phyloP scores from a whole-genome alignment of 2,329 filamentous ascomycete species.

The Xylariaceae sp. region DNA sequence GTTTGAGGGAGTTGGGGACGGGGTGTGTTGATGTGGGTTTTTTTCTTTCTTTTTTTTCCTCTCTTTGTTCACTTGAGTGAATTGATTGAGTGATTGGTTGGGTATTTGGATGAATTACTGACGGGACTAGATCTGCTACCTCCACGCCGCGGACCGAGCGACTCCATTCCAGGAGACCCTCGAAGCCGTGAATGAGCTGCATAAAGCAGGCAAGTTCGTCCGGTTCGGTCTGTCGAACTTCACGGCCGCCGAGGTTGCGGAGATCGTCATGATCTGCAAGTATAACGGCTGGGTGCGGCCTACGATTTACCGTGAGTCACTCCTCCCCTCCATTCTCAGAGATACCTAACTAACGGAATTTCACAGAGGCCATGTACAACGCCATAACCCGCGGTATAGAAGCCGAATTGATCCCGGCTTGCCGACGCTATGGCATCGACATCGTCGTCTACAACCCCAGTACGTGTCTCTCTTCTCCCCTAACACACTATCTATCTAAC shows the following conservation, averaged over 20 bases:
- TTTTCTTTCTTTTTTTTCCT: background rate
- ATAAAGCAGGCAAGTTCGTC: slow-evolving; percentile 82
- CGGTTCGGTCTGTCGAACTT: slow-evolving; percentile 77
- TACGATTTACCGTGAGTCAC: slow-evolving; percentile 63
- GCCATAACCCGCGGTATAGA: slow-evolving; percentile 72
- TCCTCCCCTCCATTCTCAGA: no score
- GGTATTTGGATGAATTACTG: background rate
- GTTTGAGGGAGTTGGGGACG: slow-evolving; percentile 65
- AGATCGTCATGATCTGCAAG: slow-evolving; percentile 73
- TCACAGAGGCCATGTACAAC: slow-evolving; percentile 68
- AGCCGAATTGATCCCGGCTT: slow-evolving; percentile 66
- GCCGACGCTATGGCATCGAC: slow-evolving; percentile 69
- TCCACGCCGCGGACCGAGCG: slow-evolving; percentile 64
- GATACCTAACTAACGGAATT: no score
- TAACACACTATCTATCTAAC: background rate
- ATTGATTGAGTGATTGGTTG: no score
- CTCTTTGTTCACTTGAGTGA: background rate
- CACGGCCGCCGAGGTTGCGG: slow-evolving; percentile 81
- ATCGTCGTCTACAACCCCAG: slow-evolving; percentile 75
- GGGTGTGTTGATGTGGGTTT: slow-evolving; percentile 61
- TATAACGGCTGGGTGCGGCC: slow-evolving; percentile 77
- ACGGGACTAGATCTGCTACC: slow-evolving; percentile 56
- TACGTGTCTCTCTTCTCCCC: background rate
- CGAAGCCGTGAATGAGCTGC: slow-evolving; percentile 69
- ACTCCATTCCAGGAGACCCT: slow-evolving; percentile 77